These are phyloP conservation scores for Leishmania gerbilli DNA, from an alignment of 208 protist genomes.

Conservation along the genomic window DNA sequence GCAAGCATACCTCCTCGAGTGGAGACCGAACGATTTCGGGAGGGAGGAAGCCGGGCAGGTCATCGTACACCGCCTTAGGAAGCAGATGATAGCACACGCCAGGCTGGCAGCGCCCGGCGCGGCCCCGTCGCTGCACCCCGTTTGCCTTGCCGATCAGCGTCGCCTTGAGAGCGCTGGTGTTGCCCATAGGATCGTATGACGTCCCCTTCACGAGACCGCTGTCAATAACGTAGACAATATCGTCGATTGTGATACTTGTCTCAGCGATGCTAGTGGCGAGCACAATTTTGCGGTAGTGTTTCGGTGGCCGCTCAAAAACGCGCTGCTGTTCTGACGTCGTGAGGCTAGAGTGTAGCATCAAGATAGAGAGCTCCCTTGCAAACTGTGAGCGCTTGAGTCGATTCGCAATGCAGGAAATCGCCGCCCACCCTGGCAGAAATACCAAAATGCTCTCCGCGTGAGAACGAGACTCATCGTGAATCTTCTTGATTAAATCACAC, in stretches of 20 bases:
- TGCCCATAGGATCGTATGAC: conserved; percentile 79
- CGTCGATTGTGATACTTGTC: conserved; percentile 96
- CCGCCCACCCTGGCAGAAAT: conserved; percentile 90
- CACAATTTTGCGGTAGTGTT: conserved; percentile 90
- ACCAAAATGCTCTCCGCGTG: conserved; percentile 80
- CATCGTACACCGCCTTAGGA: conserved; percentile 61
- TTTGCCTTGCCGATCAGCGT: conserved; percentile 82
- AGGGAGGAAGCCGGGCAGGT: conserved; percentile 90
- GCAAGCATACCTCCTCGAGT: conserved; percentile 89
- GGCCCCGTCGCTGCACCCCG: conserved; percentile 88
- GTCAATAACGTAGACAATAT: conserved; percentile 96
- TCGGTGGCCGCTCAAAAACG: conserved; percentile 89
- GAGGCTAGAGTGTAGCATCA: conserved; percentile 93
- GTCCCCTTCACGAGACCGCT: conserved; percentile 93
- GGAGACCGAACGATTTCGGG: conserved; percentile 93
- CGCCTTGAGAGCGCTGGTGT: conserved; percentile 77
- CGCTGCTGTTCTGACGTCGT: conserved; percentile 86
- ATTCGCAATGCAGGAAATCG: conserved; percentile 72
- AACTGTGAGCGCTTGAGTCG: conserved; percentile 50
- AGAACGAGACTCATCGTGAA: conserved; percentile 49
- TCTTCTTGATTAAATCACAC: conserved; percentile 59
- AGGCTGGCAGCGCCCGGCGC: conserved; percentile 89
- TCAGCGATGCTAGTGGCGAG: conserved; percentile 97
- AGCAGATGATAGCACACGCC: conserved; percentile 89
- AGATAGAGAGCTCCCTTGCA: conserved; percentile 64